Evolutionary conservation across 768 basidiomycete species (phyloP), one percentile per base, ranked within the genome.

Genomic region (Termitomyces heimii): DNA sequence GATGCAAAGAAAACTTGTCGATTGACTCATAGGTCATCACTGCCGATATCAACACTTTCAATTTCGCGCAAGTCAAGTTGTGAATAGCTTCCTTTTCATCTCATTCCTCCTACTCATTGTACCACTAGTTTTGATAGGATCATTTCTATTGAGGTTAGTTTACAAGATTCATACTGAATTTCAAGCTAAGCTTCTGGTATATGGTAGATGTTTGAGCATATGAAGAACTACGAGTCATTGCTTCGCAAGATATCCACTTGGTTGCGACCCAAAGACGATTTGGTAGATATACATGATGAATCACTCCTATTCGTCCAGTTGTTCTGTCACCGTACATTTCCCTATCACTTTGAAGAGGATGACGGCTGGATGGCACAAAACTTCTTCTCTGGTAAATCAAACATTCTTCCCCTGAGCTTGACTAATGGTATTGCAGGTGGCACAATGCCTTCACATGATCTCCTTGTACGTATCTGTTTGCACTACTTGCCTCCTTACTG

Each of bases 341-440:
- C 86, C 7, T 88, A 89, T 63, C 84, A 88, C 61, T 89, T 88
- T 58, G 82, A 82, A 55, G 79, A 84, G 53, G 76, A 74, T 53
- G 86, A 87, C 57, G 84, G 85, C 5, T 88, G 87, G 86, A 89
- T 89, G 87, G 80, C 84, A 5, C 73, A 84, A 69, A 84, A 80
- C 37, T 88, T 89, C 72, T 88, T 88, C 67, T 82, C 84, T 9
- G 84, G 80, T 77, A 56, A 26, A 65, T 47, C 3, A 74, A 88
- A 18, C 9, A 3, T 18, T 50, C 24, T 37, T 31, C 34, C 0
- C 24, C 26, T 12, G 22, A 50, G 37, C 9, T 37, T 18, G 2
- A 50, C 14, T 26, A 6, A 26, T 12, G 22, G 16, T 26, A 26
- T 50, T 26, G 6, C 18, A 50, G 35, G 50, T 18, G 50, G 34